Percentiles rank a stretch among this genome's conserved stretches.
These are phyloP conservation scores for Ophiostoma himal-ulmi DNA, from an alignment of 2,329 filamentous ascomycete species.

Conservation along the genomic window DNA sequence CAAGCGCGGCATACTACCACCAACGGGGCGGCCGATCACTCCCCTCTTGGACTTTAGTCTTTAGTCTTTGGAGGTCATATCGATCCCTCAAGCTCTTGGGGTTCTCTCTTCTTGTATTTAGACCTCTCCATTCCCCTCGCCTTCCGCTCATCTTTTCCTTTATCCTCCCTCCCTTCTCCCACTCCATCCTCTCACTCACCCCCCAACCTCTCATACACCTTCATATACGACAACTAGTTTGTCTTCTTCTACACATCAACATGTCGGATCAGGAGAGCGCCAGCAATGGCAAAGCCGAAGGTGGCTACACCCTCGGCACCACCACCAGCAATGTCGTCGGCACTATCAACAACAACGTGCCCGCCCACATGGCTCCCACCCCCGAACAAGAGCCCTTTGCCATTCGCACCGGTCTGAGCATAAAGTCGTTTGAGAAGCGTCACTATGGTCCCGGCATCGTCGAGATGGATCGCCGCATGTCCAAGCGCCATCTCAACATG, in stretches of 20 bases:
- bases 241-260: background rate
- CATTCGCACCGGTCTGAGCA: constrained; percentile 39
- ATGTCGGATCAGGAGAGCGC: constrained; percentile 8
- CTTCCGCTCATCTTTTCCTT: background rate
- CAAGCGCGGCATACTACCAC: background rate
- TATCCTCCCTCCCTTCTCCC: background rate
- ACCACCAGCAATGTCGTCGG: constrained; percentile 13
- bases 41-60: background rate
- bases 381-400: constrained; percentile 31
- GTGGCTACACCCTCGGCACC: background rate
- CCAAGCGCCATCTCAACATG: constrained; percentile 28
- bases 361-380: constrained; percentile 16
- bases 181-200: background rate
- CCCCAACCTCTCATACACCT: background rate
- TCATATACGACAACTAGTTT: background rate
- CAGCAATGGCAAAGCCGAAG: background rate
- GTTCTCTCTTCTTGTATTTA: background rate
- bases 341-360: background rate
- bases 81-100: background rate
- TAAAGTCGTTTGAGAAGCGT: constrained; percentile 40
- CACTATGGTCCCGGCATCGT: constrained; percentile 34
- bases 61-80: background rate
- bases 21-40: background rate
- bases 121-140: background rate
- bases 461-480: constrained; percentile 36